Percentiles rank a stretch among this genome's conserved stretches.
These are phyloP conservation scores for Mortierella sp. DNA, from an alignment of 371 early-diverging fungal species.

Conservation along the genomic window DNA sequence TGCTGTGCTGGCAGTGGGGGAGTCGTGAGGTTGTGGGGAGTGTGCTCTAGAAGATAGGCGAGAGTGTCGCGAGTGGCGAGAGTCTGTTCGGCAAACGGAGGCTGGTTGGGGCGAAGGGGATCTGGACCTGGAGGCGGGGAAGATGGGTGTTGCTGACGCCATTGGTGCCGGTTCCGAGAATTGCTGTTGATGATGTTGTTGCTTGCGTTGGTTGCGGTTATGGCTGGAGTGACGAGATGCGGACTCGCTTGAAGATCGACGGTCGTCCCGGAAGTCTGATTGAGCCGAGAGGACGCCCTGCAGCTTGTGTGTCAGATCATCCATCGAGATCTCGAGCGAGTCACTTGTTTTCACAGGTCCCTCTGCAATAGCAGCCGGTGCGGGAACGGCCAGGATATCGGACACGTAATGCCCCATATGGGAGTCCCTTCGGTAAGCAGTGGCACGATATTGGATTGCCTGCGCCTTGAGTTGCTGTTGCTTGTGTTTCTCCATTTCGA, in stretches of 20 bases:
- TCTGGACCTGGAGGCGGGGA: background rate
- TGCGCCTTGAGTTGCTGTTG: too few species aligned
- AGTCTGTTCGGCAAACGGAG: too few species aligned
- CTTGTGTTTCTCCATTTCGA: background rate
- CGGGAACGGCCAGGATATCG: background rate
- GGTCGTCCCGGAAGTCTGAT: background rate
- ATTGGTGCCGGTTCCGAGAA: background rate
- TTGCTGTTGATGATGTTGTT: background rate
- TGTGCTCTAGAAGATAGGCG: background rate
- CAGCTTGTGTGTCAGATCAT: background rate
- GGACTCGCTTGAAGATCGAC: background rate
- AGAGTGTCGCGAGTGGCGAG: background rate
- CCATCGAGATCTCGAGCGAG: background rate
- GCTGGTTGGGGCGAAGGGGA: background rate
- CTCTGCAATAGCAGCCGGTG: background rate
- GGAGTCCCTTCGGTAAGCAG: background rate
- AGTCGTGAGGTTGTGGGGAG: background rate
- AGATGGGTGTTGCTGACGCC: background rate
- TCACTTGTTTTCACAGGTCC: background rate
- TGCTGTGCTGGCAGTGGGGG: background rate
- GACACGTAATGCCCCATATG: conserved; percentile 8
- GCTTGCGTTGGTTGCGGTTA: background rate
- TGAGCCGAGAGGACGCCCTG: background rate
- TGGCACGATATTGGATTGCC: background rate
- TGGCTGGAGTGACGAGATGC: background rate